Evolutionary conservation across 2,329 filamentous ascomycete genomes (phyloP).

Genomic region (Fusarium musae): DNA sequence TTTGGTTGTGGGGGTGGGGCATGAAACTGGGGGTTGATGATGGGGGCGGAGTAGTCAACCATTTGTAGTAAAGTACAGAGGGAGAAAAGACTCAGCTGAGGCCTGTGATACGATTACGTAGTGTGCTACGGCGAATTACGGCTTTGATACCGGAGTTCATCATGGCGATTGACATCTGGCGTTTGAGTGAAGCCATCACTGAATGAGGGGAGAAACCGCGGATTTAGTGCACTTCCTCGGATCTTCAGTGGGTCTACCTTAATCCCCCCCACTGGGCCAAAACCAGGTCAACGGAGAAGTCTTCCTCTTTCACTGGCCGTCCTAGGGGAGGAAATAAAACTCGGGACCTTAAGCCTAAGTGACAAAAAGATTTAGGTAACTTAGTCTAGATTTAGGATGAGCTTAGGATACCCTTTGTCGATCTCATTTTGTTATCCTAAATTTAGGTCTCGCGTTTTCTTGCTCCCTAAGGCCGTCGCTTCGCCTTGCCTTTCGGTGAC

Average conservation of each 20-base stretch:
- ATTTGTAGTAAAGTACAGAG: not conserved
- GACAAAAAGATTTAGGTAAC: no score
- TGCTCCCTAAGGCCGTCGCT: not conserved
- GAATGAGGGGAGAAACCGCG: not conserved
- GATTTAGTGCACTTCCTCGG: not conserved
- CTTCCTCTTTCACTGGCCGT: not conserved
- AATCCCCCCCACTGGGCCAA: not conserved
- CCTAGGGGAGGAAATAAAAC: no score
- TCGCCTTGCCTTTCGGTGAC: not conserved
- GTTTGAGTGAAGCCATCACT: not conserved
- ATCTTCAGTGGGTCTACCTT: conserved; percentile 9
- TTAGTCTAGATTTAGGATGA: no score
- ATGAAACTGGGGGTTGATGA: not conserved
- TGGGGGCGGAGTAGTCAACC: conserved; percentile 21
- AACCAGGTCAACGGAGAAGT: not conserved
- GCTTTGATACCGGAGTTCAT: not conserved
- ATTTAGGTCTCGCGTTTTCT: no score
- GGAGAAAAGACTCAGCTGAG: not conserved
- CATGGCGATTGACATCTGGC: not conserved
- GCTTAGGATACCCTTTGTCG: no score
- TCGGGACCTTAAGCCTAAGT: no score
- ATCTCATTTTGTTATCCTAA: no score
- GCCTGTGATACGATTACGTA: not conserved
- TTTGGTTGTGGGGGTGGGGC: conserved; percentile 38
- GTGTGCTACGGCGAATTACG: not conserved